Evolutionary conservation across 1,284 basidiomycete species (phyloP), one percentile per base, ranked within the genome.

Genomic region (Xanthoconium separans): DNA sequence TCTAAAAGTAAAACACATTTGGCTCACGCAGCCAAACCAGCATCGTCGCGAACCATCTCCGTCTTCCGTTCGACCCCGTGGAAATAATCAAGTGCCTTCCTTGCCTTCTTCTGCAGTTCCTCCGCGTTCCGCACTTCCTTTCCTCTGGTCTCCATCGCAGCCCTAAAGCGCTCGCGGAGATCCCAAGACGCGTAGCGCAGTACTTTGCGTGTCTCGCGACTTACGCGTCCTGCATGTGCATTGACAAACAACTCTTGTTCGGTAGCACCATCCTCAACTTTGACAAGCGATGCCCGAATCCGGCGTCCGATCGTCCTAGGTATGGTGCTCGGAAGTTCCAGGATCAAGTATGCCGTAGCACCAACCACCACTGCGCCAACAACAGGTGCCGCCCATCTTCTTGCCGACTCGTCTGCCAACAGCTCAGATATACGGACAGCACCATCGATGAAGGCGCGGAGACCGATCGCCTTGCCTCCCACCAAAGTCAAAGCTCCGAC

Each of bases 121-220:
- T 97, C 94, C 48, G 86, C 87, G 49, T 77, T 77, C 65, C 80
- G 80, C n/a, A 95, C 89, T 65, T 94, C 90, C 69, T 81, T 83
- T 47, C 76, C 82, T 53, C 82, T 78, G 66, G 87, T 87, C 61
- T 94, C 93, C 75, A 95, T 83, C 9, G 92, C 91, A 2, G 74
- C 76, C 47, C 85, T 80, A 80, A 96, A 98, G 44, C 89, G 82
- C 71, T 94, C 91, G 60, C 83, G 82, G 56, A 97, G 72, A 71
- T 98, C 95, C 91, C 92, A 98, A 18, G 88, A 87, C n/a, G 91
- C 95, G 16, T 96, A 73, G 46, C 95, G 79, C 63, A 99, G 76
- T 46, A 99, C 96, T 75, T 98, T 98, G 65, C 96, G 83, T 18
- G 93, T 93, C 79, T 99, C 97, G 39, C 88, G 81, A 46, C 84